Percentiles rank a stretch among this genome's conserved stretches.
These are phyloP conservation scores for Centaurea solstitialis DNA, from an alignment of 129 eudicot genomes.

Conservation along the genomic window DNA sequence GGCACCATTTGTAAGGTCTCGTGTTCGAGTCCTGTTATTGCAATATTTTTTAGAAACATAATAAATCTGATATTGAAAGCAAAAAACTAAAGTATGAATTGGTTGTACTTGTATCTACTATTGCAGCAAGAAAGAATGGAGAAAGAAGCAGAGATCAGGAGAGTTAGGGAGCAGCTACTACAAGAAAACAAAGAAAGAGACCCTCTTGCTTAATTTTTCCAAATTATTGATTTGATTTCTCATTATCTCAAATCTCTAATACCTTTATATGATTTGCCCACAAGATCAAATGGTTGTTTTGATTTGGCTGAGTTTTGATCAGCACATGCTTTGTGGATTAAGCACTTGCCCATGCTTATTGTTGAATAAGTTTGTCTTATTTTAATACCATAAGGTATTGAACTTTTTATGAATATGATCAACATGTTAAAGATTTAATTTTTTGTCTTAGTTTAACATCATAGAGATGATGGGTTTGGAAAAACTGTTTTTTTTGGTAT, in stretches of 20 bases:
- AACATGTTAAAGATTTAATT: background rate
- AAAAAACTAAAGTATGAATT: too few relatives aligned
- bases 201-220: slow-evolving; percentile 46
- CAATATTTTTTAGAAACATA: too few relatives aligned
- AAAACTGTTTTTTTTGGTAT: too few relatives aligned
- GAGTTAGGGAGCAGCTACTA: slow-evolving; percentile 61
- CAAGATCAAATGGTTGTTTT: slow-evolving; percentile 11
- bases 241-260: background rate
- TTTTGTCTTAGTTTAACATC: too few relatives aligned
- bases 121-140: slow-evolving; percentile 72
- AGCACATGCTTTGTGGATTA: slow-evolving; percentile 23
- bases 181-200: slow-evolving; percentile 60
- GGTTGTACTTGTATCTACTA: too few relatives aligned
- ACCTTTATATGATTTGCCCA: slow-evolving; percentile 8
- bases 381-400: background rate
- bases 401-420: background rate
- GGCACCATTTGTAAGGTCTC: too few relatives aligned
- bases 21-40: too few relatives aligned
- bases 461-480: background rate
- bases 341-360: slow-evolving; percentile 10
- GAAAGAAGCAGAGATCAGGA: slow-evolving; percentile 73
- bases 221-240: background rate
- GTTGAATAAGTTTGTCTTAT: slow-evolving; percentile 16
- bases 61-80: too few relatives aligned
- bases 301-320: slow-evolving; percentile 23